Evolutionary conservation across 179 eudicot species (phyloP).

Genomic region (Vitellaria paradoxa): DNA sequence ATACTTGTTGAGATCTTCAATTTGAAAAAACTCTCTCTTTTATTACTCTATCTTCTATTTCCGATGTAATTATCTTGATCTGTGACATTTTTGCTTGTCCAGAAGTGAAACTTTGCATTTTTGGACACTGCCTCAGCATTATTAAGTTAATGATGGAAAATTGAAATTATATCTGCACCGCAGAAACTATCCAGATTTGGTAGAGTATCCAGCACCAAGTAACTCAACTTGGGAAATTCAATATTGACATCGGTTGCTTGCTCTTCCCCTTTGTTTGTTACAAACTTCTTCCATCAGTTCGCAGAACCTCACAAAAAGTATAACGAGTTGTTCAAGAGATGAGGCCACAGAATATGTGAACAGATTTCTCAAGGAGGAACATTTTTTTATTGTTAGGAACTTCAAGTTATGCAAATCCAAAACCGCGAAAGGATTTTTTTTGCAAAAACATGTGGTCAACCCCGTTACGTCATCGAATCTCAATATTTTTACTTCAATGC

Average conservation of each 20-base stretch:
- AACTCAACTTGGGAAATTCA: not conserved
- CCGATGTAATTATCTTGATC: not conserved
- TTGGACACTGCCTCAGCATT: not conserved
- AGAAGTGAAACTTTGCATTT: not conserved
- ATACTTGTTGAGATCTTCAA: not conserved
- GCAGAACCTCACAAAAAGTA: not conserved
- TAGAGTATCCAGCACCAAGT: not conserved
- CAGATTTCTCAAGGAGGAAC: not conserved
- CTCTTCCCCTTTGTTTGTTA: not conserved
- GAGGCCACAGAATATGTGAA: not conserved
- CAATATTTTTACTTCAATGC: not conserved
- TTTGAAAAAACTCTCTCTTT: too few species aligned
- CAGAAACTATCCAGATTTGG: not conserved
- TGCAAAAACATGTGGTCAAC: constrained; percentile 1
- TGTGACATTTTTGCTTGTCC: not conserved
- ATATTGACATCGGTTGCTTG: not conserved
- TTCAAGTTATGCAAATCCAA: not conserved
- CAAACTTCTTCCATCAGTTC: not conserved
- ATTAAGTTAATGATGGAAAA: not conserved
- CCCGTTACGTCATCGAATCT: not conserved
- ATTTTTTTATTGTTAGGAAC: not conserved
- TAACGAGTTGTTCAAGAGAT: not conserved
- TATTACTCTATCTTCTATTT: too few species aligned
- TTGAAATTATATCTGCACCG: not conserved
- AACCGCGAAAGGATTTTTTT: not conserved